phyloP scores from a whole-genome alignment of 768 basidiomycete genomes.

The Collybia sp. region DNA sequence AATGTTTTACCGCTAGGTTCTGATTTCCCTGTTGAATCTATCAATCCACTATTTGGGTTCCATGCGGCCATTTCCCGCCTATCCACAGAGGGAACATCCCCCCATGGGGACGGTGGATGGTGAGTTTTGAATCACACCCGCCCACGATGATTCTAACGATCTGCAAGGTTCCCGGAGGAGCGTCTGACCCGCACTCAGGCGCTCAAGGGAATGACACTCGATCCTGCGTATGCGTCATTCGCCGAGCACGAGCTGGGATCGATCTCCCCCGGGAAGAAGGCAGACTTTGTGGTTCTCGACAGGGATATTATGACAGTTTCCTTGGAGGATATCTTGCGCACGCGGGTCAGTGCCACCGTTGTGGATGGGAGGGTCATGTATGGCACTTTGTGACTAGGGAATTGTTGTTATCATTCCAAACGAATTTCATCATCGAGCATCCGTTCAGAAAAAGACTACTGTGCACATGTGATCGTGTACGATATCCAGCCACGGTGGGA shows the following conservation, averaged over 20 bases:
- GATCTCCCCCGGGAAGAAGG: constrained; percentile 71
- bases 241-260: constrained; percentile 69
- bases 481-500: too few relatives aligned
- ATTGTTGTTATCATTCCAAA: too few relatives aligned
- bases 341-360: constrained; percentile 68
- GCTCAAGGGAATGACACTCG: constrained; percentile 86
- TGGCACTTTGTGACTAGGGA: too few relatives aligned
- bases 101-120: constrained; percentile 85
- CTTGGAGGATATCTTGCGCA: constrained; percentile 52
- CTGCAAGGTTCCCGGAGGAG: constrained; percentile 66
- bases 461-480: too few relatives aligned
- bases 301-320: constrained; percentile 73
- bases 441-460: too few relatives aligned
- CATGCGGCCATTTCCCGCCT: constrained; percentile 84
- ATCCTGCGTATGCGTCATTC: constrained; percentile 87
- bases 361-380: constrained; percentile 69
- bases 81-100: constrained; percentile 64
- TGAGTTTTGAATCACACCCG: constrained; percentile 24
- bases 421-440: too few relatives aligned
- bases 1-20: constrained; percentile 76
- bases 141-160: not conserved
- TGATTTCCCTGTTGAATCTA: constrained; percentile 90
- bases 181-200: constrained; percentile 76
- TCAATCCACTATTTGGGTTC: constrained; percentile 87
- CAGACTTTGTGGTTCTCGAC: constrained; percentile 84